Conservation (phyloP, 768 basidiomycete species). For the Phlebiopsis gigantea region DNA sequence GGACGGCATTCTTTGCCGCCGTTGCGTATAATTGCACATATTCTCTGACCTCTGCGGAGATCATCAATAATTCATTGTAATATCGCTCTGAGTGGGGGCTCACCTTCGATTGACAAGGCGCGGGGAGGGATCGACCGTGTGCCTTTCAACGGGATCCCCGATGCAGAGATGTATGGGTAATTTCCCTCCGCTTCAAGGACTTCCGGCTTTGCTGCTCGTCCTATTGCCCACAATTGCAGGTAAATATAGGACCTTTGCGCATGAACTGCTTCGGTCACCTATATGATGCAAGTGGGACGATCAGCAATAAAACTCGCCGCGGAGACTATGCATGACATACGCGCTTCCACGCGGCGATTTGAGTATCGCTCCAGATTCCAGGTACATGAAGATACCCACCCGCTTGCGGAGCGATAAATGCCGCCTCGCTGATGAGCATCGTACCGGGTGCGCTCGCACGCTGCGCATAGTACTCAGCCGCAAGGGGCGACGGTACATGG, state of each 20-base stretch:
- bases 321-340: conserved; percentile 21
- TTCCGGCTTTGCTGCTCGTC: conserved; percentile 27
- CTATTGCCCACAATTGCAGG: conserved; percentile 55
- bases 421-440: conserved; percentile 53
- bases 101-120: conserved; percentile 14
- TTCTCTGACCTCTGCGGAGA: neutral
- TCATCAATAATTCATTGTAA: neutral
- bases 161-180: conserved; percentile 22
- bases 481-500: conserved; percentile 41
- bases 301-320: no score
- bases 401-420: conserved; percentile 44
- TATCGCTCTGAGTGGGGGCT: neutral
- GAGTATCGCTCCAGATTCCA: conserved; percentile 60
- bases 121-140: conserved; percentile 9
- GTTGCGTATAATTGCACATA: neutral
- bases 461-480: conserved; percentile 53
- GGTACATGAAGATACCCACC: conserved; percentile 47
- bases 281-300: neutral
- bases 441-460: conserved; percentile 44
- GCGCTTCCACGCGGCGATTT: conserved; percentile 46
- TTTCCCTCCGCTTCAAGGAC: conserved; percentile 29
- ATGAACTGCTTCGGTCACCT: conserved; percentile 54
- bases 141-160: conserved; percentile 12
- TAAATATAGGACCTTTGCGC: conserved; percentile 47
- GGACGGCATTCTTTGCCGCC: conserved; percentile 23